A percentile compares a stretch with the other conserved stretches of the same genome.
Evolutionary conservation across 441 rosid species (phyloP).

Genomic region (Bocquillonia castaneifolia): DNA sequence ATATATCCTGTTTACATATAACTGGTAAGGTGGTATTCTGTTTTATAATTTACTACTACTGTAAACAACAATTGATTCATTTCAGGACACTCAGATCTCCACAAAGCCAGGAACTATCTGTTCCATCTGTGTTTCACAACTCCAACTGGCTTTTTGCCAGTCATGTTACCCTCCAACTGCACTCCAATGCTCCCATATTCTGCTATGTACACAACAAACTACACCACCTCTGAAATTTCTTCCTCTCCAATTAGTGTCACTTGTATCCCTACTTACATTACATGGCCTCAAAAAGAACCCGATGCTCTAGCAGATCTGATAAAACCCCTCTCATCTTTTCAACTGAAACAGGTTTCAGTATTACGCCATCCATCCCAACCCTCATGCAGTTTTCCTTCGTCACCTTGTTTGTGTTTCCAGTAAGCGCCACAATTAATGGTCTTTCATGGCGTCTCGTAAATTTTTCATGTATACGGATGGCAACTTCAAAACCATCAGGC

Average conservation of each 20-base stretch:
- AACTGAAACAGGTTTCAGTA: slow-evolving; percentile 71
- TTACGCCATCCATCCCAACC: slow-evolving; percentile 74
- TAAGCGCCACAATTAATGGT: slow-evolving; percentile 80
- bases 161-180: neutral
- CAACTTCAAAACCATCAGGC: slow-evolving; percentile 60
- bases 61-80: too few species aligned
- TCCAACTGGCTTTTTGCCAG: neutral
- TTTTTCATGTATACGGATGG: slow-evolving; percentile 53
- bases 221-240: neutral
- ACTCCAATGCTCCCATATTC: slow-evolving; percentile 1
- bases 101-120: neutral
- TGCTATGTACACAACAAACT: slow-evolving; percentile 1
- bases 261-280: slow-evolving; percentile 11
- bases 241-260: neutral
- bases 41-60: neutral
- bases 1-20: neutral
- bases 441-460: slow-evolving; percentile 58
- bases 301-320: slow-evolving; percentile 61
- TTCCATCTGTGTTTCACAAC: neutral
- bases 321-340: slow-evolving; percentile 79
- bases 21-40: neutral
- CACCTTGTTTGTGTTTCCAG: slow-evolving; percentile 63
- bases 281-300: slow-evolving; percentile 52
- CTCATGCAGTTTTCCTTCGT: slow-evolving; percentile 78
- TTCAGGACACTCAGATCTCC: neutral